Evolutionary conservation across 345 rosid genomes (phyloP).

Genomic region (Brassica rapa): DNA sequence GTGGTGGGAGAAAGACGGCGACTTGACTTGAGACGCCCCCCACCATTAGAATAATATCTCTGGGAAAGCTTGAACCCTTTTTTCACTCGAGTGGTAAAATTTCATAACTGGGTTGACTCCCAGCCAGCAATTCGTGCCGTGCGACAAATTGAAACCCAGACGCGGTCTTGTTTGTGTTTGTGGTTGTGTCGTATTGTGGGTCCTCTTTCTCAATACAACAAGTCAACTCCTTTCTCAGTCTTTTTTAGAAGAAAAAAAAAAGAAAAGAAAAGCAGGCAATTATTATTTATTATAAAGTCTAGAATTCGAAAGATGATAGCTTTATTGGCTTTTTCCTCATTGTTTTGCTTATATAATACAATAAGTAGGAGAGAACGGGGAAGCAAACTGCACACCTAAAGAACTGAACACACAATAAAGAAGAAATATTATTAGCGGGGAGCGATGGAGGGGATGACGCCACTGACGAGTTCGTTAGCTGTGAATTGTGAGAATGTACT

Average conservation of each 20-base stretch:
- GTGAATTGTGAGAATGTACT: background rate
- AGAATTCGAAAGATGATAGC: background rate
- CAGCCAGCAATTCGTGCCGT: too few relatives aligned
- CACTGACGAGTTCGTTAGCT: constrained; percentile 53
- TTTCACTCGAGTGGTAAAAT: constrained; percentile 13
- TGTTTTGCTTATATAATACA: background rate
- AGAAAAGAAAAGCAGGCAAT: too few relatives aligned
- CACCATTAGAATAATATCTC: constrained; percentile 19
- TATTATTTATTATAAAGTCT: too few relatives aligned
- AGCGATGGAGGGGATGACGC: constrained; percentile 49
- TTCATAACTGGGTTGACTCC: constrained; percentile 19
- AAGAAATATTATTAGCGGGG: constrained; percentile 42
- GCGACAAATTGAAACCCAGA: constrained; percentile 4
- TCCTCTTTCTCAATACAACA: background rate
- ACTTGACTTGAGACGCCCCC: constrained; percentile 9
- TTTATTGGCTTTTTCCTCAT: background rate
- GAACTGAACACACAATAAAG: background rate
- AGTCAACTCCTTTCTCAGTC: constrained; percentile 22
- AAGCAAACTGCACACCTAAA: background rate
- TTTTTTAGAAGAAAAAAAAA: background rate
- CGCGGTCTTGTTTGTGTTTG: constrained; percentile 11
- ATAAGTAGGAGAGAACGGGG: background rate
- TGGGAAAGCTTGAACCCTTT: constrained; percentile 16
- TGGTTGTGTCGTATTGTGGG: background rate
- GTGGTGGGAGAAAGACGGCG: constrained; percentile 21